These are phyloP conservation scores for Neonectria coccinea DNA, from an alignment of 2,329 filamentous ascomycete genomes.

Conservation along the genomic window DNA sequence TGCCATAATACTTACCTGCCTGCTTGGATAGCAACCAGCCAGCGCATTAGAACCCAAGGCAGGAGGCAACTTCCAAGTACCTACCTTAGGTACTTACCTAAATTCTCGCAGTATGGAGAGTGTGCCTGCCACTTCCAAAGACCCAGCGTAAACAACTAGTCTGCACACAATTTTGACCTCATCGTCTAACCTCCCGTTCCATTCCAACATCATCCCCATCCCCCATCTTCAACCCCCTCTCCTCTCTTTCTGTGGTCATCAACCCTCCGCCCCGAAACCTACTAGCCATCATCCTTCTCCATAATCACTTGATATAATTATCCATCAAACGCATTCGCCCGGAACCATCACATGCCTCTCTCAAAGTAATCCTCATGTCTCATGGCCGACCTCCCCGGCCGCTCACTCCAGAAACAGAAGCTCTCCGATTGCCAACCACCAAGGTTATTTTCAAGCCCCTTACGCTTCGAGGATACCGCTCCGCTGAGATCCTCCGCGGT, in stretches of 20 bases:
- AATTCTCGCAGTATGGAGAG: neutral
- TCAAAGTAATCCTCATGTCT: slow-evolving; percentile 27
- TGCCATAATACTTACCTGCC: neutral
- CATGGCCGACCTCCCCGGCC: slow-evolving; percentile 18
- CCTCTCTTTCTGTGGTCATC: neutral
- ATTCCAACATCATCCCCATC: neutral
- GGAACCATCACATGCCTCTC: slow-evolving; percentile 1
- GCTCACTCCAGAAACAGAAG: slow-evolving; percentile 19
- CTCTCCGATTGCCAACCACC: neutral
- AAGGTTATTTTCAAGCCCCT: slow-evolving; percentile 2
- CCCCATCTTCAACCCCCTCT: neutral
- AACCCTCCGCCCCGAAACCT: slow-evolving; percentile 1
- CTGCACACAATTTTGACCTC: neutral
- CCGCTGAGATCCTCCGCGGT: neutral
- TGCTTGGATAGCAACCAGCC: neutral
- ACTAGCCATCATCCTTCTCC: neutral
- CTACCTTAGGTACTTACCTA: too few species aligned
- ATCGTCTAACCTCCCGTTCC: neutral
- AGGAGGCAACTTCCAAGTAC: neutral
- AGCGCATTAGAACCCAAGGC: neutral
- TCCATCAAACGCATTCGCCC: slow-evolving; percentile 15
- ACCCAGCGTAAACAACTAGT: neutral
- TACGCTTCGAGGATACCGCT: neutral
- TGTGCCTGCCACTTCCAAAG: neutral
- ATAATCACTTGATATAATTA: slow-evolving; percentile 10